Conservation (phyloP, 2,329 filamentous ascomycete species). For the Curvularia hawaiiensis region DNA sequence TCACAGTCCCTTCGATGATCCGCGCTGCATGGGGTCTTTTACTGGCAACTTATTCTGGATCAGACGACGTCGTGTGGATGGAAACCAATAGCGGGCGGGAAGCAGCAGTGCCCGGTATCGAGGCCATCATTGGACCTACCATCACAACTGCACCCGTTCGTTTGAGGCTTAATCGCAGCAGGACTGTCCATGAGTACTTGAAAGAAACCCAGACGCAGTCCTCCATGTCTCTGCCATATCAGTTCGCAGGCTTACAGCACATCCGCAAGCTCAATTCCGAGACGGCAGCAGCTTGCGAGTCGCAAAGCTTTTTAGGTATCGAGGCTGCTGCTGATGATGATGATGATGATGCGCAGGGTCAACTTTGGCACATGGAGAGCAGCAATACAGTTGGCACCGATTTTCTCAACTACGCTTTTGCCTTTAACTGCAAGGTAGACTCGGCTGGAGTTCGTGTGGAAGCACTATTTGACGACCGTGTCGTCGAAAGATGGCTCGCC, state of each 20-base stretch:
- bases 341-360: conserved; percentile 34
- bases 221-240: conserved; percentile 36
- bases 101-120: conserved; percentile 42
- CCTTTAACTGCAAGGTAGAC: conserved; percentile 39
- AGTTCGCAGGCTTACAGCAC: conserved; percentile 54
- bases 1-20: conserved; percentile 47
- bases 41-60: conserved; percentile 53
- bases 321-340: conserved; percentile 39
- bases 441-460: conserved; percentile 31
- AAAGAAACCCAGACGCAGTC: conserved; percentile 36
- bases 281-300: conserved; percentile 51
- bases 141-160: conserved; percentile 52
- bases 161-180: conserved; percentile 45
- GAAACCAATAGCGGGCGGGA: conserved; percentile 48
- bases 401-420: conserved; percentile 46
- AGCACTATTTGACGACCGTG: conserved; percentile 36
- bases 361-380: conserved; percentile 41
- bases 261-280: conserved; percentile 49
- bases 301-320: conserved; percentile 55
- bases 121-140: conserved; percentile 49
- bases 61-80: conserved; percentile 56
- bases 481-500: conserved; percentile 37
- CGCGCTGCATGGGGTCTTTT: conserved; percentile 55
- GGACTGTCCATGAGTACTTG: conserved; percentile 34
- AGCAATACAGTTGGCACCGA: conserved; percentile 41